These are phyloP conservation scores for Psilocybe cubensis DNA, from an alignment of 768 basidiomycete genomes.

Conservation along the genomic window DNA sequence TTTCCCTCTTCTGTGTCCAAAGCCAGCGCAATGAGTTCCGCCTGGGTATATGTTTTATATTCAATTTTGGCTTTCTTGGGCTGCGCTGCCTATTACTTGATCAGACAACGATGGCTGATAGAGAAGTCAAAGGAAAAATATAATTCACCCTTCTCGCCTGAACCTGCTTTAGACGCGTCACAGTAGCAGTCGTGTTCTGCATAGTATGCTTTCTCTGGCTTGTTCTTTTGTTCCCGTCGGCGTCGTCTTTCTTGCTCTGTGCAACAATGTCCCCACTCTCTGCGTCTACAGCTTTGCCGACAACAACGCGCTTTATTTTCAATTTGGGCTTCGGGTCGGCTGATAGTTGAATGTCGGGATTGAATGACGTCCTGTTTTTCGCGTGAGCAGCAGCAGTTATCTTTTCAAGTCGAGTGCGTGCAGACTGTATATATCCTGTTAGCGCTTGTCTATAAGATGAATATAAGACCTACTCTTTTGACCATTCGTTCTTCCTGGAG, in stretches of 20 bases:
- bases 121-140: not conserved
- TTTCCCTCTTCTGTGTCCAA: constrained; percentile 90
- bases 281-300: constrained; percentile 58
- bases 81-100: constrained; percentile 49
- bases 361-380: constrained; percentile 68
- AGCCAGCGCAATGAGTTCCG: constrained; percentile 82
- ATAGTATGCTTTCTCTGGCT: constrained; percentile 73
- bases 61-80: constrained; percentile 65
- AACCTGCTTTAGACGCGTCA: constrained; percentile 63
- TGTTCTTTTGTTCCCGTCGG: constrained; percentile 46
- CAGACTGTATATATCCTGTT: constrained; percentile 41
- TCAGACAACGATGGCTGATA: not conserved
- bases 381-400: constrained; percentile 69
- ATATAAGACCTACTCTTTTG: constrained; percentile 42
- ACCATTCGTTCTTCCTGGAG: constrained; percentile 62
- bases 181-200: constrained; percentile 71
- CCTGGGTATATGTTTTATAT: constrained; percentile 67
- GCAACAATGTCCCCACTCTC: constrained; percentile 61
- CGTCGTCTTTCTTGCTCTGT: constrained; percentile 26
- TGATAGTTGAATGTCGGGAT: constrained; percentile 49
- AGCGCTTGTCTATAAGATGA: not conserved
- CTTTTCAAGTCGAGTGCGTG: constrained; percentile 59
- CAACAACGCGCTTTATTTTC: constrained; percentile 48
- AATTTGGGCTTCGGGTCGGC: constrained; percentile 28
- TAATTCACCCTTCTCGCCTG: constrained; percentile 60